Conservation (phyloP, 73 alveolate species). For the Stentor roeselii region DNA sequence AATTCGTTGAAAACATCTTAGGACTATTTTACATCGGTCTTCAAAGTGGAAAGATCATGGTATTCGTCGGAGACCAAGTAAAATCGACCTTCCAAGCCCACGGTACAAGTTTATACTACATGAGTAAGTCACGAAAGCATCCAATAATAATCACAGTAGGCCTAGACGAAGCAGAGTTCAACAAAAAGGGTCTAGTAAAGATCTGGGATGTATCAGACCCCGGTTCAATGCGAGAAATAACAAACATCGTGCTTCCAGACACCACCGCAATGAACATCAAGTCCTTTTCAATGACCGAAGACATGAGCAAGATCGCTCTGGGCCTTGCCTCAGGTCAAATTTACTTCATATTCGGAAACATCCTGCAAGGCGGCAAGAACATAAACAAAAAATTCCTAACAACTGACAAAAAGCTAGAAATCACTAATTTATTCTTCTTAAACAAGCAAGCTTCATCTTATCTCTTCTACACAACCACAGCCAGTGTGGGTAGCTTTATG, state of each 20-base stretch:
- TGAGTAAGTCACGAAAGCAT: not conserved
- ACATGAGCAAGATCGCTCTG: conserved; percentile 33
- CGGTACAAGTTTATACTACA: not conserved
- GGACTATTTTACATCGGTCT: not conserved
- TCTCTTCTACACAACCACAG: conserved; percentile 28
- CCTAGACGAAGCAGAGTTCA: conserved; percentile 15
- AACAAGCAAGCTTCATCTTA: conserved; percentile 22
- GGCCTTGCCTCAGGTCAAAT: conserved; percentile 39
- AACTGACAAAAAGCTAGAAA: conserved; percentile 12
- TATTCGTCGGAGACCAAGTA: not conserved
- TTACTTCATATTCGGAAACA: conserved; percentile 20
- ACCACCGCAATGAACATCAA: not conserved
- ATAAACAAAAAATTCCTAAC: conserved; percentile 20
- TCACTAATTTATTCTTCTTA: conserved; percentile 29
- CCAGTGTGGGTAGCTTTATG: conserved; percentile 6
- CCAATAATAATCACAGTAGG: conserved; percentile 7
- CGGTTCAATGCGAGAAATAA: not conserved
- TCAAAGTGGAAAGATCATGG: not conserved
- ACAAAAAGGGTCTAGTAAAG: not conserved
- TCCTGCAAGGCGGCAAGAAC: conserved; percentile 26
- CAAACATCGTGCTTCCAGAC: not conserved
- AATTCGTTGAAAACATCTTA: not conserved
- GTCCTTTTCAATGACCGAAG: conserved; percentile 37
- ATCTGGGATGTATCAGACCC: conserved; percentile 24
- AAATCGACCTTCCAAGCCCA: conserved; percentile 19